Evolutionary conservation across 352 stramenopile genomes (phyloP).

Genomic region (Phytophthora meadii): DNA sequence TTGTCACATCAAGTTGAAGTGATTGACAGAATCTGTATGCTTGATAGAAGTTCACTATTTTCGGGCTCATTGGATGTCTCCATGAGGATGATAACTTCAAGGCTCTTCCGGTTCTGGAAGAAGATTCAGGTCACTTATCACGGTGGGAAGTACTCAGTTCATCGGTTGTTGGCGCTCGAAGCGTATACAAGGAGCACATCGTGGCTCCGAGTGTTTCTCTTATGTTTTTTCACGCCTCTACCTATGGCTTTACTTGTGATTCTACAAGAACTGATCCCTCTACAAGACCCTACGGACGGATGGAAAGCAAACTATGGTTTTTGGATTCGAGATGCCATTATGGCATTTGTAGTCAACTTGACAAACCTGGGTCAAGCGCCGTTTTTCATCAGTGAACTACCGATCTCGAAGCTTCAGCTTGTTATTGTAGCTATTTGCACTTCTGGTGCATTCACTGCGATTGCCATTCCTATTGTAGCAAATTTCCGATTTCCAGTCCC

Average conservation of each 20-base stretch:
- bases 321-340: constrained; percentile 11
- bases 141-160: background rate
- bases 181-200: background rate
- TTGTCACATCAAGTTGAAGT: too few relatives aligned
- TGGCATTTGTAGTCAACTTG: constrained; percentile 8
- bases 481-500: constrained; percentile 4
- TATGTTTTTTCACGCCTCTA: background rate
- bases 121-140: background rate
- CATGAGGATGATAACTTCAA: background rate
- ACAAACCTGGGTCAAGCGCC: constrained; percentile 5
- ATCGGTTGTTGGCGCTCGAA: background rate
- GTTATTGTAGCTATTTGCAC: background rate
- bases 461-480: constrained; percentile 7
- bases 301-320: constrained; percentile 8
- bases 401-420: background rate
- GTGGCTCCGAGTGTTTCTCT: background rate
- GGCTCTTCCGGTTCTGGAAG: background rate
- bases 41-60: too few relatives aligned
- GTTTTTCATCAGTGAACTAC: constrained; percentile 1
- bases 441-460: background rate
- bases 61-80: too few relatives aligned
- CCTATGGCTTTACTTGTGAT: constrained; percentile 7
- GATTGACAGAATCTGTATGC: too few relatives aligned
- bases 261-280: constrained; percentile 2
- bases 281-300: constrained; percentile 3